Base-by-base conservation (phyloP, 2,329 filamentous ascomycete species). In the Thermothelomyces thermophilus region DNA sequence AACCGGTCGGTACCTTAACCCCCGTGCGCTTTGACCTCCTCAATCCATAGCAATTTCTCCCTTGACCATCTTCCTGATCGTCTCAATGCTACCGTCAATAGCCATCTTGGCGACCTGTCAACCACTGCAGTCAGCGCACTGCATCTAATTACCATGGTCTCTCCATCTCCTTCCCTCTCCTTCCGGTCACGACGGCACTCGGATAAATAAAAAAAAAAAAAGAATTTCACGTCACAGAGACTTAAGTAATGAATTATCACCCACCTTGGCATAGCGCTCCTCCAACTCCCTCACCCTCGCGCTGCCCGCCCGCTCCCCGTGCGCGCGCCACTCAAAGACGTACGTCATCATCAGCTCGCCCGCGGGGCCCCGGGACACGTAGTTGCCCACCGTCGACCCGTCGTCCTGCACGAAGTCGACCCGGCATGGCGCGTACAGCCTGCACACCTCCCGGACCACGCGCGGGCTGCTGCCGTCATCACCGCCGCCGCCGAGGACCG, bases 311-410 rank as follows among this genome's bases (percentile, higher is more conserved):
- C 45, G 55, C 2, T 63, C 51, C 0, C 49, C 57, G 7, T 54
- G 44, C 46, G 62, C 50, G 44, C 56, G 56, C 63, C 65, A 64
- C 22, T 62, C 58, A 54, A 68, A 68, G 1, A 60, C 52, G 51
- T 64, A 67, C 11, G 66, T 68, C 56, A 68, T 52, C 40, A 56
- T 63, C 28, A 67, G 41, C 20, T 56, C 53, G 44, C 55, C 60
- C 40, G 43, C 51, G 9, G 61, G 43, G 8, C 64, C 61, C 14
- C 41, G 22, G 39, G 58, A 56, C 37, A 67, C 54, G 37, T 65
- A 61, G 48, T 68, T 69, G 35, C 59, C 51, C 16, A 68, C 59
- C 39, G 53, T 58, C 40, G 60, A 63, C 26, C 66, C 66, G 22
- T 64, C 60, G 9, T 64, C 60, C 33, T 64, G 58, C 30, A 37